phyloP scores from a whole-genome alignment of 495 filamentous ascomycete genomes.

The Delitschia confertaspora region DNA sequence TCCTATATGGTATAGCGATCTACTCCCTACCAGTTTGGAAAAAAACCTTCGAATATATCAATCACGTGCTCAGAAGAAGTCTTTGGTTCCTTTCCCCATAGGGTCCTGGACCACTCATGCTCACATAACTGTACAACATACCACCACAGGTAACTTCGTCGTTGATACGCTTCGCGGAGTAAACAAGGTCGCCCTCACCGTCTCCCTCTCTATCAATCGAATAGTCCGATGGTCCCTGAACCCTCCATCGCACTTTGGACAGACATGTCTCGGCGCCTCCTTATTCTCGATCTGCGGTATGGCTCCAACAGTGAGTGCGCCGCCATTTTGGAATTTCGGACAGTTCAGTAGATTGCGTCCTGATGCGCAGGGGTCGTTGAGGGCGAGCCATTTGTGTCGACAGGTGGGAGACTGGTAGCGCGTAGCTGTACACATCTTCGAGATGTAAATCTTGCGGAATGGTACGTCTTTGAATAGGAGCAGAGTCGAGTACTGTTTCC shows the following conservation, averaged over 20 bases:
- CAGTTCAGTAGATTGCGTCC: constrained; percentile 38
- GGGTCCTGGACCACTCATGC: too few relatives aligned
- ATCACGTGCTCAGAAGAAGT: too few relatives aligned
- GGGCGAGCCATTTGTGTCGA: constrained; percentile 34
- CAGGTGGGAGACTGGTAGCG: constrained; percentile 35
- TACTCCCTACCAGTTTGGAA: too few relatives aligned
- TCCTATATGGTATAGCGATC: too few relatives aligned
- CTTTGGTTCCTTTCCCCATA: too few relatives aligned
- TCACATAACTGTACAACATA: too few relatives aligned
- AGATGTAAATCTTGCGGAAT: neutral
- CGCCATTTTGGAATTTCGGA: constrained; percentile 29
- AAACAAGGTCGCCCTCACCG: neutral
- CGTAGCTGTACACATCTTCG: constrained; percentile 37
- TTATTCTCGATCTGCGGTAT: neutral
- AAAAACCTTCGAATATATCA: too few relatives aligned
- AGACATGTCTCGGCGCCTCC: constrained; percentile 9
- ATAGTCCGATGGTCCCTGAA: constrained; percentile 2
- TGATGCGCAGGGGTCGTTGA: constrained; percentile 32
- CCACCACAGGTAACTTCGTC: neutral
- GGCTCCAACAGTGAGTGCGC: neutral
- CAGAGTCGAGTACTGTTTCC: too few relatives aligned
- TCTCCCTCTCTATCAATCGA: constrained; percentile 6
- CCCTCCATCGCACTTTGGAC: constrained; percentile 13
- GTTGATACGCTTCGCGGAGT: neutral
- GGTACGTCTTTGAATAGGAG: too few relatives aligned